Conservation (phyloP, 768 basidiomycete species). For the Lentinula lateritia region DNA sequence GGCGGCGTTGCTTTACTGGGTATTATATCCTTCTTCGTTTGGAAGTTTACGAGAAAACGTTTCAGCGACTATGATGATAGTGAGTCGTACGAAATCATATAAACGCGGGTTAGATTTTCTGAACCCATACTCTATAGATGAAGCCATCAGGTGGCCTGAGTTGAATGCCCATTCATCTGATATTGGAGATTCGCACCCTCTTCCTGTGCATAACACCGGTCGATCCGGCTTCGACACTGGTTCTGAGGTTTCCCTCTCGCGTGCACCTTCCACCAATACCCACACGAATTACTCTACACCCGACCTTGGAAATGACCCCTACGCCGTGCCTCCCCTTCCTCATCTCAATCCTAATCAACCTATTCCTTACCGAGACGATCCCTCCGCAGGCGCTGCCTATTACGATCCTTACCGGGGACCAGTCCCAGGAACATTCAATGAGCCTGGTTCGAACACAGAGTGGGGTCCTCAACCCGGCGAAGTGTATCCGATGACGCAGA, state of each 20-base stretch:
- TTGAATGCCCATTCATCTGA: slow-evolving; percentile 58
- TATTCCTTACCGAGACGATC: slow-evolving; percentile 69
- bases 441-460: slow-evolving; percentile 25
- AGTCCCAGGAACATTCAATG: slow-evolving; percentile 58
- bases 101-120: not conserved
- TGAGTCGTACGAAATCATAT: slow-evolving; percentile 32
- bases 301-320: slow-evolving; percentile 59
- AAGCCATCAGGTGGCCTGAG: slow-evolving; percentile 91
- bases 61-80: slow-evolving; percentile 74
- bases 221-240: slow-evolving; percentile 69
- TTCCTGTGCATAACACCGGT: slow-evolving; percentile 67
- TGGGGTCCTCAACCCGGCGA: slow-evolving; percentile 35
- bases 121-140: slow-evolving; percentile 37
- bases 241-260: slow-evolving; percentile 52
- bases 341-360: slow-evolving; percentile 68
- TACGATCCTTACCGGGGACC: slow-evolving; percentile 83
- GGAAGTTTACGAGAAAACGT: slow-evolving; percentile 84
- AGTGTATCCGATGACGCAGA: slow-evolving; percentile 73
- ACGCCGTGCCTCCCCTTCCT: slow-evolving; percentile 78
- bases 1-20: slow-evolving; percentile 73
- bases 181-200: slow-evolving; percentile 45
- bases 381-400: slow-evolving; percentile 40
- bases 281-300: slow-evolving; percentile 44
- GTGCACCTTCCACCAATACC: slow-evolving; percentile 36
- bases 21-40: slow-evolving; percentile 69